Conservation (phyloP, 2,329 filamentous ascomycete species). For the Calonectria pseudoreteaudii region DNA sequence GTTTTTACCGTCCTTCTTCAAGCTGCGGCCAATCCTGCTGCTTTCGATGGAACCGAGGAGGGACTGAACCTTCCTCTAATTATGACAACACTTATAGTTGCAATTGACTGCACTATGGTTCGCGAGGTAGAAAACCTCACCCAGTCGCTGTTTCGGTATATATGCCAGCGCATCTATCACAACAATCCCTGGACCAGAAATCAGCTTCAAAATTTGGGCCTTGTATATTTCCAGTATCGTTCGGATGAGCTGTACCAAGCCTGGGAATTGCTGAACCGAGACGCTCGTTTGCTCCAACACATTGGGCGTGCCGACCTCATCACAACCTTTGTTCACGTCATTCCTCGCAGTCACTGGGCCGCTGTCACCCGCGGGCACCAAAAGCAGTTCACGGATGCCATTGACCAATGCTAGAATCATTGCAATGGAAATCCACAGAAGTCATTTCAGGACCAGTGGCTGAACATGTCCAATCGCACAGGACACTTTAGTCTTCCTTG, state of each 20-base stretch:
- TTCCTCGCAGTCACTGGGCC: constrained; percentile 15
- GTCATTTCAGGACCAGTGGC: background rate
- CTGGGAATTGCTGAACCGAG: constrained; percentile 23
- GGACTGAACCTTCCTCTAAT: constrained; percentile 40
- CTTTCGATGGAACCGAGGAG: constrained; percentile 35
- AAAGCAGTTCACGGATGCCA: background rate
- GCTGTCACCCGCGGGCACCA: background rate
- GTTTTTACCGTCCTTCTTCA: constrained; percentile 40
- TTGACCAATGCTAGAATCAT: background rate
- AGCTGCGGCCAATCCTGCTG: constrained; percentile 23
- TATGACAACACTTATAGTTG: constrained; percentile 26
- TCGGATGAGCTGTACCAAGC: constrained; percentile 42
- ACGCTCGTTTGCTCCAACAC: background rate
- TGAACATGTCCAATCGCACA: background rate
- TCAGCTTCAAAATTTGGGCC: background rate
- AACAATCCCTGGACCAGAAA: constrained; percentile 31
- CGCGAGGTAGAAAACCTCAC: constrained; percentile 33
- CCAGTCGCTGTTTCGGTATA: constrained; percentile 35
- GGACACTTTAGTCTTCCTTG: background rate
- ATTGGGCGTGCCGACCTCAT: background rate
- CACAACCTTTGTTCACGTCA: constrained; percentile 20
- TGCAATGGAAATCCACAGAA: background rate
- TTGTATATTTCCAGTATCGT: constrained; percentile 33
- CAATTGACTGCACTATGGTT: constrained; percentile 29
- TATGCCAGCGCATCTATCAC: constrained; percentile 36